Evolutionary conservation across 805 yeast genomes (phyloP).

Genomic region (Wickerhamia fluorescens): DNA sequence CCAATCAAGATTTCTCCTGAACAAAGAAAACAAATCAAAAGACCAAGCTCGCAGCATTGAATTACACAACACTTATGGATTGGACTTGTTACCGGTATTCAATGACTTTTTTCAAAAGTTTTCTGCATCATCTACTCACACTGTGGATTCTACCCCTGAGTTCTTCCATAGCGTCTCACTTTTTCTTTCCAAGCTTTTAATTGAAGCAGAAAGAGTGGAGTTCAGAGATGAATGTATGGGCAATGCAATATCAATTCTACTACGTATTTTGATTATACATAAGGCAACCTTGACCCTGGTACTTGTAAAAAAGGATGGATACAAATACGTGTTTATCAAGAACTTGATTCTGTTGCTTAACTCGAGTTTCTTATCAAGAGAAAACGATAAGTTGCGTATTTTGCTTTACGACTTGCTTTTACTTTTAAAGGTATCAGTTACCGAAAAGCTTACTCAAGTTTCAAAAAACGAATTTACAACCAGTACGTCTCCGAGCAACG

Average conservation of each 20-base stretch:
- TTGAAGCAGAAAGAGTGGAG: not conserved
- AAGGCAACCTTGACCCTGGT: conserved; percentile 39
- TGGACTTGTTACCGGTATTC: conserved; percentile 29
- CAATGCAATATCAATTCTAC: conserved; percentile 38
- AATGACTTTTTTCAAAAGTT: conserved; percentile 43
- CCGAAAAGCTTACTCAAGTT: conserved; percentile 8
- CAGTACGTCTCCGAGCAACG: not conserved
- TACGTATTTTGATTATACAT: conserved; percentile 54
- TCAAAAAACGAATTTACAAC: conserved; percentile 1
- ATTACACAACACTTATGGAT: conserved; percentile 1
- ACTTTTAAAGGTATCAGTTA: conserved; percentile 40
- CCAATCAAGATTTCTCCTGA: conserved; percentile 7
- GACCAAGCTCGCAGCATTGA: not conserved
- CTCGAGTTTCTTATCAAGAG: conserved; percentile 28
- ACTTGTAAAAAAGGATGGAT: conserved; percentile 34
- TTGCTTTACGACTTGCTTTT: conserved; percentile 53
- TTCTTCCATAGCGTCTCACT: conserved; percentile 17
- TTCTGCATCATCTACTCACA: conserved; percentile 25
- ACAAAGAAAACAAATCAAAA: conserved; percentile 1
- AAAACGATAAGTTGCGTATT: conserved; percentile 44
- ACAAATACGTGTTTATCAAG: conserved; percentile 41
- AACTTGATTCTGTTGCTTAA: conserved; percentile 41
- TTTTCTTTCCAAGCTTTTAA: conserved; percentile 17
- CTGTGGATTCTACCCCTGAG: conserved; percentile 12
- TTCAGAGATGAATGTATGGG: conserved; percentile 4